phyloP scores from a whole-genome alignment of 106 monocot genomes.

The Apostasia ramifera region DNA sequence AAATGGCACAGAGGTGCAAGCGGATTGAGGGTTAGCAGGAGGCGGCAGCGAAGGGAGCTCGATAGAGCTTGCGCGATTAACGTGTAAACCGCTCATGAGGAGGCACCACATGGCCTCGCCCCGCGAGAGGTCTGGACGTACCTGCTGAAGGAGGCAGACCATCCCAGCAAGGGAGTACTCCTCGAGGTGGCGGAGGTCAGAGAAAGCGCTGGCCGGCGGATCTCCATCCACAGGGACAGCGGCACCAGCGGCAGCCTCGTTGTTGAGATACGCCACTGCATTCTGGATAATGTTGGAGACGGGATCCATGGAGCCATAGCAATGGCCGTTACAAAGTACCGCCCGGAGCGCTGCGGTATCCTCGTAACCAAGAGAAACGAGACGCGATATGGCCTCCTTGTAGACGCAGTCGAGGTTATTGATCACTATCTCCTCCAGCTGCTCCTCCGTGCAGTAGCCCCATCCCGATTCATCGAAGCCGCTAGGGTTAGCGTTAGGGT shows the following conservation, averaged over 20 bases:
- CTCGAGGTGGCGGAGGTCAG: constrained; percentile 64
- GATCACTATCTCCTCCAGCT: constrained; percentile 74
- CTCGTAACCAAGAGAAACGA: constrained; percentile 52
- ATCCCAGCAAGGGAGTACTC: constrained; percentile 79
- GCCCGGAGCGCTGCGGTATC: constrained; percentile 50
- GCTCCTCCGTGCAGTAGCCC: constrained; percentile 86
- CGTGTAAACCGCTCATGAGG: constrained; percentile 68
- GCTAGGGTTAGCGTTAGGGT: constrained; percentile 10
- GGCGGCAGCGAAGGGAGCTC: constrained; percentile 29
- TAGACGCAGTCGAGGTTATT: constrained; percentile 69
- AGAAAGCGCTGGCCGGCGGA: constrained; percentile 23
- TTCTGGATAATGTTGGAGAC: constrained; percentile 73
- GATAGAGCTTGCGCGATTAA: constrained; percentile 37
- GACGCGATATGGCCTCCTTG: constrained; percentile 55
- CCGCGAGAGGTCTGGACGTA: constrained; percentile 46
- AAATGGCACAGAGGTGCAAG: not conserved
- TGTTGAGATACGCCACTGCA: constrained; percentile 41
- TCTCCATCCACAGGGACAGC: not conserved
- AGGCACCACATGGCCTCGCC: constrained; percentile 95
- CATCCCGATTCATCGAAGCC: constrained; percentile 28
- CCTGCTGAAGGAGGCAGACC: constrained; percentile 70
- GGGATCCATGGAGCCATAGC: constrained; percentile 68
- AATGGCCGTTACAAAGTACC: constrained; percentile 68
- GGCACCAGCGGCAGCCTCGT: constrained; percentile 3
- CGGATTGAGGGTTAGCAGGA: not conserved